Evolutionary conservation across 805 yeast species (phyloP).

Genomic region (Scheffersomyces ergatensis): DNA sequence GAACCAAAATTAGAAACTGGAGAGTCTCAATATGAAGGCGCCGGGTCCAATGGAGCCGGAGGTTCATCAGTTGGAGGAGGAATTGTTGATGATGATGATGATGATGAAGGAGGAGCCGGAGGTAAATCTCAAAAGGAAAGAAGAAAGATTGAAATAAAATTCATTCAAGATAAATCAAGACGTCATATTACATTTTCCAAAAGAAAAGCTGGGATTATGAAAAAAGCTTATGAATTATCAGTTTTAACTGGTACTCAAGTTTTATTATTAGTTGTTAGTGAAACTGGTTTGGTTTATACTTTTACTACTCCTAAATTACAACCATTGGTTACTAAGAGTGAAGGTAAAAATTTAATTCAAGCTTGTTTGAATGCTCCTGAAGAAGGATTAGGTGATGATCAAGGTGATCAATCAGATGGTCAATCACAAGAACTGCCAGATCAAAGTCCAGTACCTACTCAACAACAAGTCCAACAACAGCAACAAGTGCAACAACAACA

Average conservation of each 20-base stretch:
- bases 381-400: conserved; percentile 68
- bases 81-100: conserved; percentile 46
- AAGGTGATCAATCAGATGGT: conserved; percentile 52
- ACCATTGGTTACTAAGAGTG: conserved; percentile 95
- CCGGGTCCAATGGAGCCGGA: conserved; percentile 4
- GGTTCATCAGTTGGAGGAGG: conserved; percentile 12
- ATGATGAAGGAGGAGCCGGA: conserved; percentile 46
- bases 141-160: conserved; percentile 94
- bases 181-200: conserved; percentile 97
- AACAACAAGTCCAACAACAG: conserved; percentile 19
- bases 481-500: conserved; percentile 24
- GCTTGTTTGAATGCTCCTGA: conserved; percentile 98
- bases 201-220: conserved; percentile 99
- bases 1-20: conserved; percentile 35
- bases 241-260: conserved; percentile 98
- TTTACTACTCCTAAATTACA: conserved; percentile 99
- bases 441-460: conserved; percentile 34
- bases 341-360: conserved; percentile 94
- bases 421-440: conserved; percentile 40
- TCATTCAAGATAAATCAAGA: conserved; percentile 95
- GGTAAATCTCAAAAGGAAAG: conserved; percentile 55
- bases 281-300: conserved; percentile 97
- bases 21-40: conserved; percentile 12
- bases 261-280: conserved; percentile 88
- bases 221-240: conserved; percentile 96